A percentile compares a stretch with the other conserved stretches of the same genome.
These are phyloP conservation scores for Aureobasidium lini DNA, from an alignment of 2,329 filamentous ascomycete species.

Conservation along the genomic window DNA sequence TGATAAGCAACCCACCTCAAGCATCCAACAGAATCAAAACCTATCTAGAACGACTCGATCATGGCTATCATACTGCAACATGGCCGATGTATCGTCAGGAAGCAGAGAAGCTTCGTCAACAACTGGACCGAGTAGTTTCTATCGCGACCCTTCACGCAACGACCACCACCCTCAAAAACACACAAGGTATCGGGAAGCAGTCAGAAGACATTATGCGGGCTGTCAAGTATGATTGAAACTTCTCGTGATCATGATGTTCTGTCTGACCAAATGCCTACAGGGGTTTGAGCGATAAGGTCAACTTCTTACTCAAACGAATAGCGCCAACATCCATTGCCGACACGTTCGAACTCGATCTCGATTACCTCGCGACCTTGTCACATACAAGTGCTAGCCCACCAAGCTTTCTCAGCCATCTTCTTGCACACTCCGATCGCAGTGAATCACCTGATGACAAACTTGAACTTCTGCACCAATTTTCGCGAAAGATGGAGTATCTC, in stretches of 20 bases:
- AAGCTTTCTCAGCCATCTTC: background rate
- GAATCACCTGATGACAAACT: background rate
- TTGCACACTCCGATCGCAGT: background rate
- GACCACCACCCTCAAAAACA: background rate
- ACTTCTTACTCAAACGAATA: background rate
- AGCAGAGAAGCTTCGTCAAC: background rate
- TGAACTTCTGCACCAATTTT: background rate
- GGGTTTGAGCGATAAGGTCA: background rate
- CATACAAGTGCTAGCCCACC: background rate
- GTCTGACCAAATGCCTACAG: background rate
- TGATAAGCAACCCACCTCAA: background rate
- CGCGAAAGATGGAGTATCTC: background rate
- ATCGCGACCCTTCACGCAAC: background rate
- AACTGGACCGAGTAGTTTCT: background rate
- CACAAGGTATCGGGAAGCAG: background rate
- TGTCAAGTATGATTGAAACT: background rate
- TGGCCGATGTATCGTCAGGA: constrained; percentile 2
- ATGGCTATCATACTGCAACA: background rate
- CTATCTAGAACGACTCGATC: background rate
- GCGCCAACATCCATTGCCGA: background rate
- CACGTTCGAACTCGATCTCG: background rate
- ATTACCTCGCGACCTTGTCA: background rate
- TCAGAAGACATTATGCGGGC: background rate
- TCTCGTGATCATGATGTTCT: background rate
- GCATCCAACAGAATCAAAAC: background rate